Base-by-base conservation (phyloP, 371 early-diverging fungal genomes). In the Rhizopus delemar region DNA sequence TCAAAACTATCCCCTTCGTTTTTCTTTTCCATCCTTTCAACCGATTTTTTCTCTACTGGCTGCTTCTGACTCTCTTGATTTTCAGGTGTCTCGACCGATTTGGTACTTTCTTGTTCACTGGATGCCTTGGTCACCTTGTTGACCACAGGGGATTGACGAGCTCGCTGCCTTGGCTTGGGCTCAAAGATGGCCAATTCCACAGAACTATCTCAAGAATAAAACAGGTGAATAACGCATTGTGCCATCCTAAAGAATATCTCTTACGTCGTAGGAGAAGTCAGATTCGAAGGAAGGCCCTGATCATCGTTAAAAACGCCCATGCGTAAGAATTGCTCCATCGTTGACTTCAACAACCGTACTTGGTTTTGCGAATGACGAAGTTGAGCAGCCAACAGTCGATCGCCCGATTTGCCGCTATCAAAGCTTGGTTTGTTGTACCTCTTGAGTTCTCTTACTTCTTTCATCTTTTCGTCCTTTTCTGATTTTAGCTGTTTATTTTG, bases 261-360 rank as follows among this genome's bases (percentile, higher is more conserved):
- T 60, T 50, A 60, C 66, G 41, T 69, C 48, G 50, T 65, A 28
- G 57, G 66, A 41, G 56, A 35, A 13, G n/a, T 63, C 28, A 41
- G 22, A 48, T 48, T 52, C 8, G 36, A 43, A 32, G 43, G 48
- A 29, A 54, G 38, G 36, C 51, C 35, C 2, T 56, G 43, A 36
- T 70, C 74, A 41, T 69, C 68, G 32, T 63, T 72, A 46, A 75
- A 75, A 6, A 75, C 68, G 33, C 75, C 75, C 68, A 75, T 72
- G 13, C 74, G 68, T 39, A 77, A 41, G 50, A 77, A 71, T 32
- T 77, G 77, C 46, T 74, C 77, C 77, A 77, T 74, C 0, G 77
- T 74, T 28, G 77, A 65, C 39, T 77, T 77, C 15, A 77, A 50
- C 5, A 77, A 62, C 9, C 70, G 60, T 0, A 77, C 72, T 51